Evolutionary conservation across 208 protist genomes (phyloP).

Genomic region (Acanthamoeba healyi): DNA sequence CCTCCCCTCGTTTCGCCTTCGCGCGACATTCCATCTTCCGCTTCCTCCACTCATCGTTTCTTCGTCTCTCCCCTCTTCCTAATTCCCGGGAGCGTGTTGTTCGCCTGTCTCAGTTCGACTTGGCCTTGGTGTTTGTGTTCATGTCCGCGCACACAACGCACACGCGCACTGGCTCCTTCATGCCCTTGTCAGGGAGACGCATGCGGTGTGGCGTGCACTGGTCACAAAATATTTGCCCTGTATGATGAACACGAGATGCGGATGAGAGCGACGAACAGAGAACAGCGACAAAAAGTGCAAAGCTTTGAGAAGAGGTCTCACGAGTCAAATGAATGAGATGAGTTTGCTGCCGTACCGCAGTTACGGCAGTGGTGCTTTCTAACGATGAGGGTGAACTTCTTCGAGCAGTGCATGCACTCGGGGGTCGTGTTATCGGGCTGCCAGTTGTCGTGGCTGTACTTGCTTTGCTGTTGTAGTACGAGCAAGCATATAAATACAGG

Average conservation of each 20-base stretch:
- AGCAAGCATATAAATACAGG: neutral
- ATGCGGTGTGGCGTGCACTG: slow-evolving; percentile 69
- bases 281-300: neutral
- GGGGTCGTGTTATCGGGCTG: slow-evolving; percentile 58
- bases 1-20: neutral
- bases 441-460: slow-evolving; percentile 67
- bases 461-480: no score
- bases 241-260: neutral
- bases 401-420: slow-evolving; percentile 65
- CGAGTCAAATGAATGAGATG: neutral
- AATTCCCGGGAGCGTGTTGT: neutral
- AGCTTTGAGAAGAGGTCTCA: no score
- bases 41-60: neutral
- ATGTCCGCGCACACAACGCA: slow-evolving; percentile 53
- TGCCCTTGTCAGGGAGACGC: slow-evolving; percentile 63
- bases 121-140: slow-evolving; percentile 65
- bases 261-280: no score
- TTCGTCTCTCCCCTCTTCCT: neutral
- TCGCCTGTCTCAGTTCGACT: neutral
- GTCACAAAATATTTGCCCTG: slow-evolving; percentile 70
- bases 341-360: slow-evolving; percentile 45
- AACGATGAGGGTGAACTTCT: slow-evolving; percentile 63
- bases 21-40: neutral
- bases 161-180: slow-evolving; percentile 68
- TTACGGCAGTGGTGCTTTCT: slow-evolving; percentile 69